Percentiles rank a stretch among this genome's conserved stretches.
phyloP scores from a whole-genome alignment of 352 stramenopile species.

The Phytophthora capsici region DNA sequence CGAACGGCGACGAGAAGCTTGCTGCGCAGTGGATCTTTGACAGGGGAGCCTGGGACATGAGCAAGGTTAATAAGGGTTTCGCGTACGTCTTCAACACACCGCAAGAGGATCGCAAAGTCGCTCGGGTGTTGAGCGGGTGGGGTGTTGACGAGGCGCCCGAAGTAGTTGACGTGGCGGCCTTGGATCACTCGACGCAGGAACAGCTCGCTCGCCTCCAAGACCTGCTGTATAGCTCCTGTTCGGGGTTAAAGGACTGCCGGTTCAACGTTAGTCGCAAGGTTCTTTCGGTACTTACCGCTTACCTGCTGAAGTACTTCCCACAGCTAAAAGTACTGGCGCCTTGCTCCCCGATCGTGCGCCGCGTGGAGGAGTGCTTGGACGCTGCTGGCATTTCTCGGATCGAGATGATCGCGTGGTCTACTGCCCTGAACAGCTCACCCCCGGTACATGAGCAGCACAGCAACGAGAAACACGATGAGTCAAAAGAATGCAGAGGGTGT shows the following conservation, averaged over 20 bases:
- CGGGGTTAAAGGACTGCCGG: neutral
- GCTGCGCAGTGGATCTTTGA: neutral
- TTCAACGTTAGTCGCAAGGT: constrained; percentile 4
- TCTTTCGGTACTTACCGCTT: constrained; percentile 4
- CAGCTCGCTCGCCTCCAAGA: neutral
- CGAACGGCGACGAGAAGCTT: neutral
- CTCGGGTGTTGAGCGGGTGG: constrained; percentile 22
- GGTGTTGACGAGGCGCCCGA: neutral
- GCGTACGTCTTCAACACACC: constrained; percentile 30
- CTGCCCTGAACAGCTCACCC: too few species aligned
- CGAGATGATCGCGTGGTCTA: too few species aligned
- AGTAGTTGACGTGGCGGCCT: neutral
- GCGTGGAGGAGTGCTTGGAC: constrained; percentile 10
- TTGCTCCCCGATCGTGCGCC: neutral
- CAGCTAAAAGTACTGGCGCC: constrained; percentile 6
- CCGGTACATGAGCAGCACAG: too few species aligned
- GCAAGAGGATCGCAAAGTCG: constrained; percentile 4
- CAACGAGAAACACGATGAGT: too few species aligned
- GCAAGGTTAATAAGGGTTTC: constrained; percentile 36
- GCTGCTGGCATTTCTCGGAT: too few species aligned
- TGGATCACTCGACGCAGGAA: constrained; percentile 3
- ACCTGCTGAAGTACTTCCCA: constrained; percentile 6
- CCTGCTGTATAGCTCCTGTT: neutral
- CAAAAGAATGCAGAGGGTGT: too few species aligned
- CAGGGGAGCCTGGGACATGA: constrained; percentile 34